Evolutionary conservation across 148 eudicot species (phyloP).

Genomic region (Cornus florida): DNA sequence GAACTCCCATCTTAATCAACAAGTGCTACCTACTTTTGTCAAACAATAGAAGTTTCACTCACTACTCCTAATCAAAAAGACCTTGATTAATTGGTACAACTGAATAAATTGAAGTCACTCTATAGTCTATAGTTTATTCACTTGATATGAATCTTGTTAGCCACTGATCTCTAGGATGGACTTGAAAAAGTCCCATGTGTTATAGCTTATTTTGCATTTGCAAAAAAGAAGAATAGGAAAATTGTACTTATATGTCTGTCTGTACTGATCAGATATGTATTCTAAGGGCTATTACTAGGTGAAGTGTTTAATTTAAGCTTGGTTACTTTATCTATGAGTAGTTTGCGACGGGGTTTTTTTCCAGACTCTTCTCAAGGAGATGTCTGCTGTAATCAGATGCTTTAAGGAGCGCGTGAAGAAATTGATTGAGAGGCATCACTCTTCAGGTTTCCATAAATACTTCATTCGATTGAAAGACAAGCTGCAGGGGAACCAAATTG

Average conservation of each 20-base stretch:
- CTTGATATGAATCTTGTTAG: background rate
- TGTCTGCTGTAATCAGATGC: constrained; percentile 79
- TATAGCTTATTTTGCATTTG: background rate
- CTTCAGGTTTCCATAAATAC: constrained; percentile 72
- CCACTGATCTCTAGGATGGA: background rate
- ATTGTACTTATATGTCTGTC: background rate
- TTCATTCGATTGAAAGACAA: constrained; percentile 64
- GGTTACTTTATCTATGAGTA: constrained; percentile 24
- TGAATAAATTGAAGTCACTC: background rate
- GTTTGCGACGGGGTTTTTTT: constrained; percentile 92
- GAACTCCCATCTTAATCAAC: too few species aligned
- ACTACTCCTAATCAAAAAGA: too few species aligned
- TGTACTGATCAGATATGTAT: background rate
- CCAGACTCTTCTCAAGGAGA: constrained; percentile 77
- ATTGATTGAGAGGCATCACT: constrained; percentile 73
- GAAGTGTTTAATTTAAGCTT: background rate
- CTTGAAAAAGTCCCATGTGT: background rate
- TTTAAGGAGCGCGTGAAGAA: constrained; percentile 78
- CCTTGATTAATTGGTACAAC: background rate
- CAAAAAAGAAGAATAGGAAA: background rate
- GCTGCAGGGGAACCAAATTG: constrained; percentile 43
- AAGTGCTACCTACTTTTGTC: too few species aligned
- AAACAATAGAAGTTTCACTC: too few species aligned
- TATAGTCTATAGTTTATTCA: too few species aligned
- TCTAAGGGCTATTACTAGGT: background rate